phyloP scores from a whole-genome alignment of 768 basidiomycete species.

The Suillus sp. region DNA sequence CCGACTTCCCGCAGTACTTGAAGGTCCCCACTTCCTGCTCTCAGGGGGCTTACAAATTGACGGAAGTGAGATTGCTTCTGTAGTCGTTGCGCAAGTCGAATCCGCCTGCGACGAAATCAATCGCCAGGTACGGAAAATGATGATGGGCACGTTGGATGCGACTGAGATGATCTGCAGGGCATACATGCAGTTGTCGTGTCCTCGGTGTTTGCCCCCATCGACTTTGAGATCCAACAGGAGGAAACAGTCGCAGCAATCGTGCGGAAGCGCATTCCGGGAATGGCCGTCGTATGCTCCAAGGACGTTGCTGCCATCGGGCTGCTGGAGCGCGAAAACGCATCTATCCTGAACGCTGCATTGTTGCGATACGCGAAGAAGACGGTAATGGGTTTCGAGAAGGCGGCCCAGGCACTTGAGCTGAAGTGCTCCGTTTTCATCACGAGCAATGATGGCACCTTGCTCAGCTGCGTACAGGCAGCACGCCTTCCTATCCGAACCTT shows the following conservation, averaged over 20 bases:
- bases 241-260: constrained; percentile 47
- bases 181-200: constrained; percentile 44
- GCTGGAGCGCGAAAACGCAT: constrained; percentile 66
- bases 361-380: constrained; percentile 59
- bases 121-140: constrained; percentile 22
- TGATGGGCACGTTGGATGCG: background rate
- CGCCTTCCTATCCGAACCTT: constrained; percentile 64
- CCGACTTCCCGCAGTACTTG: constrained; percentile 21
- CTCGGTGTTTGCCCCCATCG: constrained; percentile 52
- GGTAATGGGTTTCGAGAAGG: constrained; percentile 53
- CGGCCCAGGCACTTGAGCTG: constrained; percentile 49
- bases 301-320: constrained; percentile 62
- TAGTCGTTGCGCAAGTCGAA: constrained; percentile 47
- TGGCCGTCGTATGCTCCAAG: constrained; percentile 55
- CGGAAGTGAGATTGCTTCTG: constrained; percentile 43
- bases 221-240: constrained; percentile 48
- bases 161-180: constrained; percentile 15
- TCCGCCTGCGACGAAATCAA: constrained; percentile 45
- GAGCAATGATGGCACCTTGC: constrained; percentile 62
- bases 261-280: constrained; percentile 38
- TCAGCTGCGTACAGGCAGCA: constrained; percentile 49
- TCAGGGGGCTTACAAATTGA: constrained; percentile 49
- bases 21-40: constrained; percentile 37
- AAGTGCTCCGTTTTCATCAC: constrained; percentile 56
- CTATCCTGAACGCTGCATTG: constrained; percentile 68